phyloP scores from a whole-genome alignment of 345 rosid genomes.

The Eutrema heterophyllum region DNA sequence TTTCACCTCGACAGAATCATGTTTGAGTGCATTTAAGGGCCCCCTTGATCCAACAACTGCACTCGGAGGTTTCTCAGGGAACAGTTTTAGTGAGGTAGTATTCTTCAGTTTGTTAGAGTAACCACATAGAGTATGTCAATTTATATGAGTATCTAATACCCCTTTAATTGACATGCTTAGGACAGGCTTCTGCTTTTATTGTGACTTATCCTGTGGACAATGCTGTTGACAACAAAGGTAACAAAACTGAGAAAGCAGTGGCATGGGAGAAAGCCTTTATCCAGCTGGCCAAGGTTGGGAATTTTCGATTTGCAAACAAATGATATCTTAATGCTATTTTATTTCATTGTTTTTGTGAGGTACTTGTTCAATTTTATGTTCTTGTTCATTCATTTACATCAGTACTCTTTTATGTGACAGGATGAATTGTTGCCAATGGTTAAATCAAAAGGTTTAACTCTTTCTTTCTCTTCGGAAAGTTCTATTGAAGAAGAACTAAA shows the following conservation, averaged over 20 bases:
- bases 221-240: constrained; percentile 55
- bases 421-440: constrained; percentile 81
- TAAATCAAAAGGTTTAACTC: constrained; percentile 62
- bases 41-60: constrained; percentile 96
- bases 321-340: background rate
- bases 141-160: constrained; percentile 17
- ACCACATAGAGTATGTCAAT: background rate
- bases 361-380: background rate
- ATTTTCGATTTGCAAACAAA: background rate
- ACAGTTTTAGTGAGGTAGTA: constrained; percentile 76
- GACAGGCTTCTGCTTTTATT: constrained; percentile 93
- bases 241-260: constrained; percentile 63
- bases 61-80: constrained; percentile 90
- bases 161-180: constrained; percentile 21
- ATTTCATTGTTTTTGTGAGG: background rate
- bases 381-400: background rate
- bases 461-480: constrained; percentile 92
- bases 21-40: constrained; percentile 93
- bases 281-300: constrained; percentile 71
- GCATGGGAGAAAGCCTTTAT: constrained; percentile 99
- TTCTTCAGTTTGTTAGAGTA: constrained; percentile 16
- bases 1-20: constrained; percentile 76
- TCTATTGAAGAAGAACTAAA: constrained; percentile 94
- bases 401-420: constrained; percentile 39
- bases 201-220: constrained; percentile 96